Evolutionary conservation across 2,329 filamentous ascomycete species (phyloP), one percentile per base, ranked within the genome.

Genomic region (Colletotrichum musae): DNA sequence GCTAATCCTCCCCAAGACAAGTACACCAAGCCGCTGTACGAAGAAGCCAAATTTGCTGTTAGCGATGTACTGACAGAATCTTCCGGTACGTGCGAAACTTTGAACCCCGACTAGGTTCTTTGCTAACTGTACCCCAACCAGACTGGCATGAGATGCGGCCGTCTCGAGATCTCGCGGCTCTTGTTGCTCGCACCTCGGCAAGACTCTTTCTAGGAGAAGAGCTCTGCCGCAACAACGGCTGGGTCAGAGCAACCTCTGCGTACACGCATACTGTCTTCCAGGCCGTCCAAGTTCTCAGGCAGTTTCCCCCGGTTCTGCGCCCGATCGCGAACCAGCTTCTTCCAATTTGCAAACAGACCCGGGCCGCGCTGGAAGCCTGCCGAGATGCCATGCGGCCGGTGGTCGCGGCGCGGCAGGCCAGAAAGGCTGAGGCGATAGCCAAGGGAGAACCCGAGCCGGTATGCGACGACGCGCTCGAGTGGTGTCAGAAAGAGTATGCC

Each of bases 211-310:
- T 51, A 2, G 85, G 86, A 4, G 72, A 76, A 7, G 75, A 78
- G 4, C 73, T 86, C 6, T 85, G 83, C 72, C 82, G 82, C 5
- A 80, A 87, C 71, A 36, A 72, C 80, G 32, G 75, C 80, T 45
- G 87, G 85, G 85, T 78, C 87, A n/a, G 75, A 81, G 2, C 80
- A 85, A 59, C 74, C 81, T 60, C 76, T 83, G 74, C 74, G 77
- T 26, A 84, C 70, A 82, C 82, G 13, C 61, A 80, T 16, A 76
- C 83, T 64, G 74, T 74, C 45, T 79, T 85, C 73, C 53, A 74
- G 62, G 74, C 78, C 43, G 72, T 80, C 59, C 39, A 78, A 63
- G 51, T 79, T 15, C 78, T 88, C 63, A 78, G 82, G 18, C 72
- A 77, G 26, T 83, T 77, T 73, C 85, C 84, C 0, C 70, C 76